Conservation (phyloP, 1,139 yeast species). For the Yamadazyma aaseri region DNA sequence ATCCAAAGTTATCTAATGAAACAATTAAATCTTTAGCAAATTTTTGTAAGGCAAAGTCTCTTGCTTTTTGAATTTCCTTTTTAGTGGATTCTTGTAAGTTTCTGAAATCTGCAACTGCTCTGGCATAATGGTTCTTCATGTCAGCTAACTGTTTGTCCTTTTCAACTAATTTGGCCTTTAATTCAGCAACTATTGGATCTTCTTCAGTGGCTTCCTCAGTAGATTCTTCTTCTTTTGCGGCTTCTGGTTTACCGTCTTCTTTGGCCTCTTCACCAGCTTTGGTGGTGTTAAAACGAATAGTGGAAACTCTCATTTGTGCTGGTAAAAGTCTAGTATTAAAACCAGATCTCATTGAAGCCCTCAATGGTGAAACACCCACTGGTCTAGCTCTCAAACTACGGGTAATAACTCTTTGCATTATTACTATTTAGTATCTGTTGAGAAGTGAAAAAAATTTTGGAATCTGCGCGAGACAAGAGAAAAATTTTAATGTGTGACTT, state of each 20-base stretch:
- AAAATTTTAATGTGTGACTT: conserved; percentile 7
- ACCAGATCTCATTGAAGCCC: not conserved
- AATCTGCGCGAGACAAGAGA: conserved; percentile 1
- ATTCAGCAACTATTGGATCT: conserved; percentile 35
- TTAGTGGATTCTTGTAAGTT: conserved; percentile 89
- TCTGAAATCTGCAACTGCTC: conserved; percentile 91
- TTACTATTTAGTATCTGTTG: not conserved
- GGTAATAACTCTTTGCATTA: conserved; percentile 3
- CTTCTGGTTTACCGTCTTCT: no score
- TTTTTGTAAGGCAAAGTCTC: conserved; percentile 88
- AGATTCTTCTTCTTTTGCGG: conserved; percentile 4
- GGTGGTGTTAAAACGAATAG: conserved; percentile 12
- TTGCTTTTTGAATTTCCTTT: conserved; percentile 82
- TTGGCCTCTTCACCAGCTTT: conserved; percentile 4
- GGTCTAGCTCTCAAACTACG: conserved; percentile 1
- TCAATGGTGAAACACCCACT: conserved; percentile 1
- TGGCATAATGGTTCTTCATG: conserved; percentile 77
- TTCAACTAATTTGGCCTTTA: conserved; percentile 54
- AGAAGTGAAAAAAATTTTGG: conserved; percentile 1
- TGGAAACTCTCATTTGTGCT: not conserved
- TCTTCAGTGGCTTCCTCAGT: conserved; percentile 10
- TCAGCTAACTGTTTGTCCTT: conserved; percentile 83
- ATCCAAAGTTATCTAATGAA: conserved; percentile 86
- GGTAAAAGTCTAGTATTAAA: not conserved
- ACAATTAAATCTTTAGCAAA: conserved; percentile 90